Percentiles rank a stretch among this genome's conserved stretches.
Evolutionary conservation across 2,329 filamentous ascomycete species (phyloP).

Genomic region (Cladobotryum protrusum): DNA sequence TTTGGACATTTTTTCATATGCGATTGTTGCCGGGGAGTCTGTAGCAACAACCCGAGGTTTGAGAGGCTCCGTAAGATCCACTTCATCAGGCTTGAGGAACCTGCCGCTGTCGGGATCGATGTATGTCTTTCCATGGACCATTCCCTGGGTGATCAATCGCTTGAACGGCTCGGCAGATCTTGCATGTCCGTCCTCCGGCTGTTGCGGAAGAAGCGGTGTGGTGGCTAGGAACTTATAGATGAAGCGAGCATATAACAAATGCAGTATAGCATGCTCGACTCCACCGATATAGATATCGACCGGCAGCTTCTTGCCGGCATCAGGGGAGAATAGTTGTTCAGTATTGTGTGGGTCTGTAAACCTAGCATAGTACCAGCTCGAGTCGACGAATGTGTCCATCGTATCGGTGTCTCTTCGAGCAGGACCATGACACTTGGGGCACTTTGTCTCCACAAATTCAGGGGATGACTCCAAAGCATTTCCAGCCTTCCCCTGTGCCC

Average conservation of each 20-base stretch:
- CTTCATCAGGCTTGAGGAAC: conserved; percentile 70
- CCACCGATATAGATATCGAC: conserved; percentile 88
- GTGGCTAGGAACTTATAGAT: conserved; percentile 78
- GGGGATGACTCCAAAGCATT: conserved; percentile 69
- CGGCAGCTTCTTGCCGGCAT: conserved; percentile 55
- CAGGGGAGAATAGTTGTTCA: conserved; percentile 54
- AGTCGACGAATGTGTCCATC: conserved; percentile 95
- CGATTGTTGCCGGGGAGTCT: conserved; percentile 52
- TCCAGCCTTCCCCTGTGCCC: conserved; percentile 62
- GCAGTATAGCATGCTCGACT: conserved; percentile 84
- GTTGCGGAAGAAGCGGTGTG: conserved; percentile 41
- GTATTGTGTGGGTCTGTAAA: conserved; percentile 67
- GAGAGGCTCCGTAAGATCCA: conserved; percentile 54
- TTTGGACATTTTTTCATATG: conserved; percentile 91
- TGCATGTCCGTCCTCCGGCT: conserved; percentile 23
- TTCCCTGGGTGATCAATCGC: conserved; percentile 79
- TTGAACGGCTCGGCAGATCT: conserved; percentile 67
- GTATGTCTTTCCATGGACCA: conserved; percentile 86
- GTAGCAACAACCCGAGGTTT: conserved; percentile 58
- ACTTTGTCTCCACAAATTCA: conserved; percentile 69
- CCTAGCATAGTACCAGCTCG: conserved; percentile 86
- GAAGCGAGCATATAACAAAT: conserved; percentile 83
- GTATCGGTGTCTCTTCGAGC: conserved; percentile 85
- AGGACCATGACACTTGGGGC: conserved; percentile 63
- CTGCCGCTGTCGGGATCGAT: conserved; percentile 66